A percentile compares a stretch with the other conserved stretches of the same genome.
These are phyloP conservation scores for Huntiella decipiens DNA, from an alignment of 2,329 filamentous ascomycete genomes.

Conservation along the genomic window DNA sequence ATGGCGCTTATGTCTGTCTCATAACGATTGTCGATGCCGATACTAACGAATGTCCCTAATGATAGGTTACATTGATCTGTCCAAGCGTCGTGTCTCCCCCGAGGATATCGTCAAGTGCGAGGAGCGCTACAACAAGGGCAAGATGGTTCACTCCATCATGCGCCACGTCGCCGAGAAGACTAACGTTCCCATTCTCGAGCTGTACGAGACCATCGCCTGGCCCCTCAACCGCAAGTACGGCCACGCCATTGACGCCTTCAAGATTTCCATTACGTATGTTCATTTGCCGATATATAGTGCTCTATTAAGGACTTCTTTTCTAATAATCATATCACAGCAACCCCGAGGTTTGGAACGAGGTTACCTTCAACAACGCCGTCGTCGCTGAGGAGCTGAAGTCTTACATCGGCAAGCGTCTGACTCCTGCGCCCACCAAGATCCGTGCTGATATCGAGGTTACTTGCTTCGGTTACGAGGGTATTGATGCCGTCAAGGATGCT, in stretches of 20 bases:
- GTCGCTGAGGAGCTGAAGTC: conserved; percentile 79
- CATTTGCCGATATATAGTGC: not conserved
- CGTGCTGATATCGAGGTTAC: conserved; percentile 94
- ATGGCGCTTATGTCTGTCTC: conserved; percentile 11
- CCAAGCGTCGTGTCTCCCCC: conserved; percentile 90
- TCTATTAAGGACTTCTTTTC: not conserved
- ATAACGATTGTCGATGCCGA: not conserved
- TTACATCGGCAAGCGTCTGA: conserved; percentile 94
- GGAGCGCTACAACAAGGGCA: conserved; percentile 99
- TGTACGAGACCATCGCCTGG: conserved; percentile 93
- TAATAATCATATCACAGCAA: conserved; percentile 35
- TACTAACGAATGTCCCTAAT: not conserved
- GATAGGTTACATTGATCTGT: conserved; percentile 80
- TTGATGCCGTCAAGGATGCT: conserved; percentile 91
- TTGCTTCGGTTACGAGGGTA: conserved; percentile 90
- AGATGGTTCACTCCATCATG: conserved; percentile 98
- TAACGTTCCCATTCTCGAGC: conserved; percentile 73
- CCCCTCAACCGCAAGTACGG: conserved; percentile 95
- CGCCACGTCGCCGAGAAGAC: conserved; percentile 97
- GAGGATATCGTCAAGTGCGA: conserved; percentile 98
- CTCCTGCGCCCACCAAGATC: conserved; percentile 96
- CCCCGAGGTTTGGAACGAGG: conserved; percentile 87
- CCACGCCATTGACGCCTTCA: conserved; percentile 93
- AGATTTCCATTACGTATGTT: conserved; percentile 85
- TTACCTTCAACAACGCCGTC: conserved; percentile 67